Base-by-base conservation (phyloP, 345 rosid species). In the Linum usitatissimum region DNA sequence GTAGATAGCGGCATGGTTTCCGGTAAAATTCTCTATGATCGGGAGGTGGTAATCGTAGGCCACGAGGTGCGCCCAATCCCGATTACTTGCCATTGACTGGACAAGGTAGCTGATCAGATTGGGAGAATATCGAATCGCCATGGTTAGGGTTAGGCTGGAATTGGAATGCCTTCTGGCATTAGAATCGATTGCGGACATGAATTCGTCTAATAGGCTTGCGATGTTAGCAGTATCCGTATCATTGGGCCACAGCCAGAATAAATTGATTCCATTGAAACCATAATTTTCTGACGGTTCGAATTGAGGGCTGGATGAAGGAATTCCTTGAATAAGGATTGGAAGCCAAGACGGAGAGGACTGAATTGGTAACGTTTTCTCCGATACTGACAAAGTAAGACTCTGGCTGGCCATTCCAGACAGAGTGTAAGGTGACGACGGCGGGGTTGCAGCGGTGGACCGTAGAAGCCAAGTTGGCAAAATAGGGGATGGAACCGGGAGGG, bases 181-280 rank as follows among this genome's bases (percentile, higher is more conserved):
- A 6, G 19, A 45, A 6, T 13, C 2, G 3, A n/a, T n/a, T 30
- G 74, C 59, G 34, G 23, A 58, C 45, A 66, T 56, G 18, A 23
- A 57, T 15, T 57, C 60, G 21, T 18, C 31, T 5, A 57, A 14
- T 0, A 57, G 34, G 30, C 1, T 5, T 18, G 3, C 60, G 6
- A 57, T 19, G 14, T 20, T 23, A 21, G 34, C 14, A 21, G 31
- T 9, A 6, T 57, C 34, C 1, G 34, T 18, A 8, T 6, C 5
- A 21, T 3, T 23, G 1, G 60, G 17, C 15, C 17, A 48, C 21
- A 72, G 5, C 71, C 77, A 66, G 23, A 4, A 53, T 10, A 72
- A 55, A 39, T 75, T 77, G 23, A 75, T 5, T 17, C 79, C 75
- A n/a, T 18, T 63, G n/a, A 30, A 72, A 70, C n/a, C 73, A 77